Evolutionary conservation across 164 flowering plant species (phyloP).

Genomic region (Annona squamosa): DNA sequence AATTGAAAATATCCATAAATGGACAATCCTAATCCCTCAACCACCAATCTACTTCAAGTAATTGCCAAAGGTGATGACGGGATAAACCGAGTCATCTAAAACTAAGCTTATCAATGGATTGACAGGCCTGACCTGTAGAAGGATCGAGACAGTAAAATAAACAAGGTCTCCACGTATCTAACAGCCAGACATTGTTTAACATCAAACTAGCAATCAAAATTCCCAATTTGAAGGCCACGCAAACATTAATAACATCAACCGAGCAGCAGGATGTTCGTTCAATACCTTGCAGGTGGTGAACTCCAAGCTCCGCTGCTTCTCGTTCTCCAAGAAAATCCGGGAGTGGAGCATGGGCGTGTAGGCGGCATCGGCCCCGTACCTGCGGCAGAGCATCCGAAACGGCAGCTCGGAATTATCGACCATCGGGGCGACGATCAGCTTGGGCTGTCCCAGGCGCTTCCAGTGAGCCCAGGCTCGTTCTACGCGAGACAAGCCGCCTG

Average conservation of each 20-base stretch:
- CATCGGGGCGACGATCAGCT: slow-evolving; percentile 91
- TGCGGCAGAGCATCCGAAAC: slow-evolving; percentile 84
- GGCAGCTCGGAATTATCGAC: slow-evolving; percentile 96
- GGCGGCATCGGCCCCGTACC: slow-evolving; percentile 89
- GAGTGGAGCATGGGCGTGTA: slow-evolving; percentile 98
- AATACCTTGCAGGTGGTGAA: slow-evolving; percentile 83
- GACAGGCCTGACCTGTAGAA: too few species aligned
- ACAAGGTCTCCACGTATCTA: background rate
- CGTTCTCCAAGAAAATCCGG: slow-evolving; percentile 67
- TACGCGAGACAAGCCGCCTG: slow-evolving; percentile 31
- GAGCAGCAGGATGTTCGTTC: background rate
- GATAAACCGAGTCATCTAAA: too few species aligned
- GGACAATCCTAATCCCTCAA: too few species aligned
- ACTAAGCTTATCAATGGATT: too few species aligned
- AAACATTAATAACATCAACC: background rate
- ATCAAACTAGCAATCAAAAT: background rate
- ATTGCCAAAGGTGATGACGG: too few species aligned
- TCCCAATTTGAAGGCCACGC: background rate
- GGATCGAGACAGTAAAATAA: too few species aligned
- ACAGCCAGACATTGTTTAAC: background rate
- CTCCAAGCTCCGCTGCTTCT: slow-evolving; percentile 61
- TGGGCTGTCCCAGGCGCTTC: slow-evolving; percentile 70
- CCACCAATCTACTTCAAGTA: too few species aligned
- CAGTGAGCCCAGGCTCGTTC: slow-evolving; percentile 95
- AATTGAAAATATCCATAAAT: background rate